Evolutionary conservation across 768 basidiomycete genomes (phyloP).

Genomic region (Suillus americanus): DNA sequence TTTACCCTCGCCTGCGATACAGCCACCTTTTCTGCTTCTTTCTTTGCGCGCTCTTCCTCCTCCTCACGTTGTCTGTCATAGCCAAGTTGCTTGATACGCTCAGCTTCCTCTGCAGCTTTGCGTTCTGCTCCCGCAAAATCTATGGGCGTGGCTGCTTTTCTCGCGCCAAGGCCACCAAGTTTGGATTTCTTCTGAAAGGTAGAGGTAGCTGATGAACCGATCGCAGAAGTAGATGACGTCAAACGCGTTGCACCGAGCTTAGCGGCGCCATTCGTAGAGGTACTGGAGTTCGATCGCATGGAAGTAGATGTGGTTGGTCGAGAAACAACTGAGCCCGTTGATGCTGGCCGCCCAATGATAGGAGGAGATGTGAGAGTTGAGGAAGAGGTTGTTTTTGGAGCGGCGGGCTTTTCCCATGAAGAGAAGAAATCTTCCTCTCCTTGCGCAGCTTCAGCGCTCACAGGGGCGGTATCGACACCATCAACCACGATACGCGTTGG

Average conservation of each 20-base stretch:
- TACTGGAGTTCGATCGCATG: slow-evolving; percentile 45
- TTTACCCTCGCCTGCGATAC: slow-evolving; percentile 29
- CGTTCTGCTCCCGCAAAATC: slow-evolving; percentile 95
- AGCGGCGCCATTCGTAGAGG: slow-evolving; percentile 26
- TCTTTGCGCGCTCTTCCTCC: slow-evolving; percentile 71
- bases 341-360: slow-evolving; percentile 52
- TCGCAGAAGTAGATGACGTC: slow-evolving; percentile 38
- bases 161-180: slow-evolving; percentile 81
- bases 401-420: slow-evolving; percentile 87
- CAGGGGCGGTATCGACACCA: slow-evolving; percentile 55
- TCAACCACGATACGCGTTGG: slow-evolving; percentile 81
- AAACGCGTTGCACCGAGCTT: slow-evolving; percentile 45
- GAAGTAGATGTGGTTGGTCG: slow-evolving; percentile 70
- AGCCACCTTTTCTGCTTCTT: slow-evolving; percentile 53
- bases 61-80: slow-evolving; percentile 87
- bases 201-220: slow-evolving; percentile 30
- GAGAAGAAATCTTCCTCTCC: slow-evolving; percentile 94
- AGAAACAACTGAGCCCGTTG: slow-evolving; percentile 39
- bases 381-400: slow-evolving; percentile 52
- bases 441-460: slow-evolving; percentile 41
- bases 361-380: slow-evolving; percentile 56
- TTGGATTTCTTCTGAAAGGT: slow-evolving; percentile 59
- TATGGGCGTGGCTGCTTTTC: slow-evolving; percentile 76
- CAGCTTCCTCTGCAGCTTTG: slow-evolving; percentile 88
- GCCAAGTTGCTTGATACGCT: slow-evolving; percentile 86